Conservation (phyloP, 371 early-diverging fungal species). For the Mycotypha africana region DNA sequence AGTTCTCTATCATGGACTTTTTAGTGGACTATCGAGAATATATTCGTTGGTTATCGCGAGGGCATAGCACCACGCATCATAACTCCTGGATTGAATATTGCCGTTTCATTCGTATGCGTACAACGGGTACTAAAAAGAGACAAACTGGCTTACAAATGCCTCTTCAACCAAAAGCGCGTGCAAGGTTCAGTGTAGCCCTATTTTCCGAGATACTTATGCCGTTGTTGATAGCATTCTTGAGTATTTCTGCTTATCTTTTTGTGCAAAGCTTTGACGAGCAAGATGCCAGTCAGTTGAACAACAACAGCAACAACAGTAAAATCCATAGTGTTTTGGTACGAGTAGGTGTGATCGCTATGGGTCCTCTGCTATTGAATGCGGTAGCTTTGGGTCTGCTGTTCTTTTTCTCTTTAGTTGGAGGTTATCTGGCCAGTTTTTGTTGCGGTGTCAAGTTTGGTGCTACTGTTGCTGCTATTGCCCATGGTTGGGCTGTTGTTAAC, state of each 20-base stretch:
- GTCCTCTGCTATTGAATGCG: slow-evolving; percentile 68
- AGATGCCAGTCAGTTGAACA: no score
- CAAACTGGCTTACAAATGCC: slow-evolving; percentile 32
- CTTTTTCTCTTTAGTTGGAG: slow-evolving; percentile 62
- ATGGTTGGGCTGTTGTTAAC: slow-evolving; percentile 56
- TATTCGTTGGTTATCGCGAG: slow-evolving; percentile 77
- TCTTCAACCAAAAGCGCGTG: slow-evolving; percentile 53
- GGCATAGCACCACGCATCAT: slow-evolving; percentile 66
- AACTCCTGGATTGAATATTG: slow-evolving; percentile 82
- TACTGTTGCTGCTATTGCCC: slow-evolving; percentile 65
- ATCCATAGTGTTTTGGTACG: slow-evolving; percentile 43
- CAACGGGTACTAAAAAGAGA: slow-evolving; percentile 78
- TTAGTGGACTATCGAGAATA: slow-evolving; percentile 77
- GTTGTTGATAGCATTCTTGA: slow-evolving; percentile 55
- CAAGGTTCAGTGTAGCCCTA: slow-evolving; percentile 57
- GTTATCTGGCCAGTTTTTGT: slow-evolving; percentile 51
- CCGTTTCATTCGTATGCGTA: slow-evolving; percentile 63
- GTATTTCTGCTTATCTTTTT: slow-evolving; percentile 58
- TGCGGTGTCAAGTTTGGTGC: slow-evolving; percentile 67
- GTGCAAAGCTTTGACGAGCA: slow-evolving; percentile 40
- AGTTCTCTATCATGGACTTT: slow-evolving; percentile 71
- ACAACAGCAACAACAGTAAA: slow-evolving; percentile 18
- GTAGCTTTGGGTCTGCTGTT: slow-evolving; percentile 57
- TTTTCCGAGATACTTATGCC: slow-evolving; percentile 72
- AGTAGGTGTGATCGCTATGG: slow-evolving; percentile 54